A percentile compares a stretch with the other conserved stretches of the same genome.
These are phyloP conservation scores for Claviceps capensis DNA, from an alignment of 2,329 filamentous ascomycete species.

Conservation along the genomic window DNA sequence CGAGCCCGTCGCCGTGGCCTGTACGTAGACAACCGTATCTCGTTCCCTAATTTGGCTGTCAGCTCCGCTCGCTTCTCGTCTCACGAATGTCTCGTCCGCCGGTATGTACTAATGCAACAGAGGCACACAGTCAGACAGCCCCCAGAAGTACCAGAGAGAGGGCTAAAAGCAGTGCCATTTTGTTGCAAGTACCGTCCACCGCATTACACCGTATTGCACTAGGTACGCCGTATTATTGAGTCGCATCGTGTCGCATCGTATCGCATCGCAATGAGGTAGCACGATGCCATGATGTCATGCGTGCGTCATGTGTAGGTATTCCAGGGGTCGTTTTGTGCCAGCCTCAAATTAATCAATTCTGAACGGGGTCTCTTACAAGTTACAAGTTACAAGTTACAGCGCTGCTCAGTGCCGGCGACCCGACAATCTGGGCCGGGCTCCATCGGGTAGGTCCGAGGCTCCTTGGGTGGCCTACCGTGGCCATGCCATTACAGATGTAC, in stretches of 20 bases:
- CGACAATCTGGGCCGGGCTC: constrained; percentile 1
- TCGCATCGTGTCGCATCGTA: not conserved
- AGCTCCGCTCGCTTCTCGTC: not conserved
- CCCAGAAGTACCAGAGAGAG: not conserved
- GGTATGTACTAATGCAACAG: not conserved
- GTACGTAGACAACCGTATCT: not conserved
- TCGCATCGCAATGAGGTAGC: not conserved
- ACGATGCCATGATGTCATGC: not conserved
- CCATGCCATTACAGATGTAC: not conserved
- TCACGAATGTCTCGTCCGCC: not conserved
- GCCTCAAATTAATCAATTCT: not conserved
- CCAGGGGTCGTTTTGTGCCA: not conserved
- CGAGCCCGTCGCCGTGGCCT: too few species aligned
- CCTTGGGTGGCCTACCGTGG: not conserved
- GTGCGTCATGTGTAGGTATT: not conserved
- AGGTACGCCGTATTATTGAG: too few species aligned
- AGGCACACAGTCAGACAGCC: not conserved
- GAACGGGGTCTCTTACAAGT: not conserved
- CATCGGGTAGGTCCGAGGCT: not conserved
- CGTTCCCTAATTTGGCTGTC: not conserved
- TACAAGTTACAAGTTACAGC: not conserved
- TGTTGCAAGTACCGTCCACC: not conserved
- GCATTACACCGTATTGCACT: not conserved
- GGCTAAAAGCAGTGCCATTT: not conserved
- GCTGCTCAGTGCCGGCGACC: not conserved